Conservation (phyloP, 441 rosid species). For the Mallotus repandus region DNA sequence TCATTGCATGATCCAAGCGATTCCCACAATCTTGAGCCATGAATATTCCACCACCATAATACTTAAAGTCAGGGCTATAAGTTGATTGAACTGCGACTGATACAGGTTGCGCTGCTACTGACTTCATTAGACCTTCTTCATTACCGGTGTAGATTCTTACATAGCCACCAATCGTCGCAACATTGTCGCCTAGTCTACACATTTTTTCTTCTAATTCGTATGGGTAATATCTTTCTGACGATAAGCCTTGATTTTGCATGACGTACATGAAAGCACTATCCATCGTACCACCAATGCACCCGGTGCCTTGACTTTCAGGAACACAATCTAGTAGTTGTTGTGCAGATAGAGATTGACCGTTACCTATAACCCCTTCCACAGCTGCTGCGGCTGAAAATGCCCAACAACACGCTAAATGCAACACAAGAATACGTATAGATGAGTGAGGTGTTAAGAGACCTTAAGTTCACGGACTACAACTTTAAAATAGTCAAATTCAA, state of each 20-base stretch:
- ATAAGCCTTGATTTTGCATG: constrained; percentile 40
- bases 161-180: constrained; percentile 38
- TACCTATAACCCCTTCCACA: constrained; percentile 58
- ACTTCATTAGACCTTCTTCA: constrained; percentile 40
- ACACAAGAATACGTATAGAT: neutral
- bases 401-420: constrained; percentile 60
- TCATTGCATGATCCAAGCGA: constrained; percentile 47
- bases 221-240: constrained; percentile 43
- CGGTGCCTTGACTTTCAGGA: constrained; percentile 25
- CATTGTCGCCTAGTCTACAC: constrained; percentile 26
- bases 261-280: constrained; percentile 48
- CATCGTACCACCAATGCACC: constrained; percentile 66
- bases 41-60: constrained; percentile 51
- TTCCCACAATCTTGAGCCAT: constrained; percentile 41
- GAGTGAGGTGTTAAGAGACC: no score
- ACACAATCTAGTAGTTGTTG: constrained; percentile 69
- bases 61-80: constrained; percentile 30
- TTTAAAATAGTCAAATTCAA: no score
- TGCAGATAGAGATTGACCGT: constrained; percentile 52
- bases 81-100: constrained; percentile 58
- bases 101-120: constrained; percentile 52
- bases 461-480: no score
- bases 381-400: constrained; percentile 74
- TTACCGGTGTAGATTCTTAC: constrained; percentile 25
- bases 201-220: constrained; percentile 33